A percentile compares a stretch with the other conserved stretches of the same genome.
These are phyloP conservation scores for Hygrocybe punicea DNA, from an alignment of 768 basidiomycete genomes.

Conservation along the genomic window DNA sequence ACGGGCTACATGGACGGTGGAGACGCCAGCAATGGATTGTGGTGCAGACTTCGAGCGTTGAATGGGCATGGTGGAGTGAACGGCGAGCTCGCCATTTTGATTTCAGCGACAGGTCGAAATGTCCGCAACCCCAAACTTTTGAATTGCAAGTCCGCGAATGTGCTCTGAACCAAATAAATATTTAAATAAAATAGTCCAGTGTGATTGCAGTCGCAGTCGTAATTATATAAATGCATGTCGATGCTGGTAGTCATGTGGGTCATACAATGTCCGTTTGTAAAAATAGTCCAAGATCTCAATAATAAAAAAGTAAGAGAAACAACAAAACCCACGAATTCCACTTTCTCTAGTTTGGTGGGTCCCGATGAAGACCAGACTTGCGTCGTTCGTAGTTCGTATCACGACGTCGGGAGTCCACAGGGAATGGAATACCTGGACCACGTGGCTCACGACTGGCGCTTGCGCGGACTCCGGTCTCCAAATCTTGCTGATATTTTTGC, in stretches of 20 bases:
- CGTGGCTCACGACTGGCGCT: constrained; percentile 27
- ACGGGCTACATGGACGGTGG: constrained; percentile 3
- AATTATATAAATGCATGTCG: neutral
- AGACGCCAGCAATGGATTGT: constrained; percentile 6
- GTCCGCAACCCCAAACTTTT: neutral
- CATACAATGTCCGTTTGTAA: neutral
- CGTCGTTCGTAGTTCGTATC: constrained; percentile 17
- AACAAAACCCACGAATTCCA: constrained; percentile 10
- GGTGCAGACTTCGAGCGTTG: constrained; percentile 15
- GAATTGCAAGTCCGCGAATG: neutral
- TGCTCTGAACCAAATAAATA: neutral
- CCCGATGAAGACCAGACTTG: constrained; percentile 29
- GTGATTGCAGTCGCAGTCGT: neutral
- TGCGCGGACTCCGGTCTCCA: constrained; percentile 10
- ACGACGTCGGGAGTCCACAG: constrained; percentile 32
- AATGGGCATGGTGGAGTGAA: constrained; percentile 10
- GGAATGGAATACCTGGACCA: constrained; percentile 55
- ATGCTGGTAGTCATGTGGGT: neutral
- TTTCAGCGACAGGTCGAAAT: neutral
- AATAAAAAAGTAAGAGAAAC: constrained; percentile 14
- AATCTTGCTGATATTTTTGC: constrained; percentile 65
- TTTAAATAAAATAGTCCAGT: neutral
- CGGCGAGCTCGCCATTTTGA: neutral
- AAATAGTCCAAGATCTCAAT: neutral
- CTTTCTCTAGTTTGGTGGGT: constrained; percentile 33